Evolutionary conservation across 2,329 filamentous ascomycete genomes (phyloP).

Genomic region (Exophiala viscosa): DNA sequence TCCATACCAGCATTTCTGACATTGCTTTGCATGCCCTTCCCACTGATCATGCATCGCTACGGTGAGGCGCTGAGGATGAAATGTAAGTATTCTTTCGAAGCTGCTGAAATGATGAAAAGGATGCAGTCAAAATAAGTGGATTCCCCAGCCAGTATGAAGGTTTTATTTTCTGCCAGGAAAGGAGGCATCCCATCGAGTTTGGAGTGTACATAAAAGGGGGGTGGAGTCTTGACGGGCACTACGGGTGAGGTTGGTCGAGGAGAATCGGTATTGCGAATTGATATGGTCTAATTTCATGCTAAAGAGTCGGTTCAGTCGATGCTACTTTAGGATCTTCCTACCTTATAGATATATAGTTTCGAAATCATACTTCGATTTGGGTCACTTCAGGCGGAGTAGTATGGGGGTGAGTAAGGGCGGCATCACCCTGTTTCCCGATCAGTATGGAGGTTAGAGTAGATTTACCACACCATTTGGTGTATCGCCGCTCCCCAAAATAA

Average conservation of each 20-base stretch:
- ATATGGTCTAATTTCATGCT: neutral
- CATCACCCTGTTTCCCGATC: too few species aligned
- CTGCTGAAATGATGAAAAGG: neutral
- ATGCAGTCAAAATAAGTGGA: neutral
- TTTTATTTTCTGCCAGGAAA: neutral
- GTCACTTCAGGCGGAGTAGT: too few species aligned
- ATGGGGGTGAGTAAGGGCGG: too few species aligned
- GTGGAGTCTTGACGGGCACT: neutral
- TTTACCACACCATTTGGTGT: too few species aligned
- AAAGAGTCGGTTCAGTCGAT: neutral
- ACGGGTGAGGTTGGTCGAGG: neutral
- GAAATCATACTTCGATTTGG: too few species aligned
- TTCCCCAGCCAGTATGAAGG: neutral
- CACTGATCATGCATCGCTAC: constrained; percentile 43
- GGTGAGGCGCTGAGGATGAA: constrained; percentile 37
- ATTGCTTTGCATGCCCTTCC: constrained; percentile 41
- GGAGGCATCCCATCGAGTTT: neutral
- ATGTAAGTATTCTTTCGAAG: constrained; percentile 33
- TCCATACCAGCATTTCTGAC: constrained; percentile 45
- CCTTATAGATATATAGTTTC: neutral
- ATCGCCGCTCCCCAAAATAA: too few species aligned
- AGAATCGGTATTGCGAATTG: neutral
- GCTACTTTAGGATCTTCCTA: neutral
- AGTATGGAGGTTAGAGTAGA: too few species aligned
- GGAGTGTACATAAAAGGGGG: neutral